Evolutionary conservation across 352 stramenopile genomes (phyloP), one percentile per base, ranked within the genome.

Genomic region (Phytophthora europaea): DNA sequence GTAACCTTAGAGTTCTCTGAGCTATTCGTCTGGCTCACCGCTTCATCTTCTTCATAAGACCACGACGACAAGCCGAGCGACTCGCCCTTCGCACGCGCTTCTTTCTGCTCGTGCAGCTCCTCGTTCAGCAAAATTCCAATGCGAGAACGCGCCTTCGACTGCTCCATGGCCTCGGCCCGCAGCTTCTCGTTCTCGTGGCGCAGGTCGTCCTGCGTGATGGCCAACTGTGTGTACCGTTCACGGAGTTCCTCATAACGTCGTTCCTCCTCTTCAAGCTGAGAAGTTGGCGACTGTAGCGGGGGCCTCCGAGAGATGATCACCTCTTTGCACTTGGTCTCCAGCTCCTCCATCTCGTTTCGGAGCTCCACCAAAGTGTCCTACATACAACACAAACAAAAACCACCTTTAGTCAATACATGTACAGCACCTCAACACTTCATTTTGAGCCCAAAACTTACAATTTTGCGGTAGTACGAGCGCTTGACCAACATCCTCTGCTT

Each of bases 401-500:
- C 34, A 43, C 8, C 9, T 43, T 28, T 28, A 28, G 26, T 31
- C 28, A 31, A 31, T 31, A 31, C n/a, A n/a, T n/a, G n/a, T n/a
- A n/a, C 28, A 31, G 26, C 26, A 31, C 26, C 2, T 31, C 28
- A 31, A 31, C 28, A 31, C 36, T 43, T 4, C 9, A 16, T 43
- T 16, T 43, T 31, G 28, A 16, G 13, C 36, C 36, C 5, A 23
- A 61, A 69, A 86, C 81, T 38, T 68, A 89, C 82, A 58, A 93
- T 88, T 70, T 93, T 93, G 61, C 85, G 83, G 73, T 93, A 91
- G 74, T 93, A 93, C 36, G 83, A 93, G 12, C 74, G 74, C 56
- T 90, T 91, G 51, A 93, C 85, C 45, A 93, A 77, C 76, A 85
- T 72, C 40, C 85, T 79, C 71, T 93, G 85, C 75, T 91, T 91